Base-by-base conservation (phyloP, 805 yeast genomes). In the Yarrowia sp. region DNA sequence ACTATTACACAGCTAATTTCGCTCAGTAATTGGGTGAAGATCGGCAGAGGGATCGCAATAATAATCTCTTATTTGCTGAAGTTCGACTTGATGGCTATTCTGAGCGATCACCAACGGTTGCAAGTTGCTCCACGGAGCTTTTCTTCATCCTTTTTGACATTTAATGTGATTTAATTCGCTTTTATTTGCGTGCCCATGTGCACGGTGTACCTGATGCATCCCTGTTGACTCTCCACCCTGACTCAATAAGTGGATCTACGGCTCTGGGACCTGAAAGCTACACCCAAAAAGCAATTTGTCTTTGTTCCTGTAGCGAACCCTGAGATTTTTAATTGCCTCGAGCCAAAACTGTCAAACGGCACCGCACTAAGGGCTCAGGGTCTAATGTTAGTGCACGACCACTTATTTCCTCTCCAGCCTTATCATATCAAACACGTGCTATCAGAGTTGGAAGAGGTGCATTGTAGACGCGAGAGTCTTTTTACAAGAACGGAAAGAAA, bases 391-490 rank as follows among this genome's bases (percentile, higher is more conserved):
- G 14, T 14, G 50, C 50, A 44, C 18, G n/a, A 7, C 9, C 18
- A 28, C 35, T 11, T 35, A 10, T 22, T n/a, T 8, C 35, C 22
- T 17, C 31, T n/a, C 18, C 6, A 28, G 50, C 50, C 53, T 47
- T 47, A 47, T 47, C 53, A 13, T 47, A 7, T 10, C 53, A 5
- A 22, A 8, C 53, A 47, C 53, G 53, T 47, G 53, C 53, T 32
- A 47, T 47, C 53, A 47, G 53, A 47, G 39, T 47, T 47, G 39
- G 15, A 7, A 10, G 53, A 47, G 32, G 38, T 32, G 53, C 53
- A 47, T 33, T n/a, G 10, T 9, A n/a, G 35, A 36, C 10, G 51
- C 51, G 39, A 10, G 28, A 11, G n/a, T 17, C 9, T 32, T n/a
- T 32, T 11, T 17, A n/a, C 39, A 10, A 33, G 53, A 1, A 14